Conservation (phyloP, 2,329 filamentous ascomycete genomes). For the Phyllosticta ampelicida region DNA sequence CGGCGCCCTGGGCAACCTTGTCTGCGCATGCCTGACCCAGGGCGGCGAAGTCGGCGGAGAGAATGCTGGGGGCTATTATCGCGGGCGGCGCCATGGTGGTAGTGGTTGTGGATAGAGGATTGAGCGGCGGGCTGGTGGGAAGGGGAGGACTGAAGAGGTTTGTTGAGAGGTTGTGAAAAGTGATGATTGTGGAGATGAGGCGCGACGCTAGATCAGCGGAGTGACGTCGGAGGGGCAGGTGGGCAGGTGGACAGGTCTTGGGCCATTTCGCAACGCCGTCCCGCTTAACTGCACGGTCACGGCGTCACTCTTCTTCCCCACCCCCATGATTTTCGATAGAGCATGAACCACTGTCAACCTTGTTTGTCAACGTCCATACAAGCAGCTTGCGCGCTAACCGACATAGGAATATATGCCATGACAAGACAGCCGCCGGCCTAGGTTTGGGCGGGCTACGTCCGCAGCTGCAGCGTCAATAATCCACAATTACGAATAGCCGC, state of each 20-base stretch:
- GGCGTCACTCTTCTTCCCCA: background rate
- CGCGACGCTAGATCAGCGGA: background rate
- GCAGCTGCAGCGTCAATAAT: background rate
- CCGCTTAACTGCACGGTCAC: background rate
- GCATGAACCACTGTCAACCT: background rate
- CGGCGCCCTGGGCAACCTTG: conserved; percentile 77
- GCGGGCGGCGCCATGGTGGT: conserved; percentile 70
- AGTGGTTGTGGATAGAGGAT: background rate
- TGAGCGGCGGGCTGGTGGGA: background rate
- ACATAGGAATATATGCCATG: background rate
- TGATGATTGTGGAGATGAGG: background rate
- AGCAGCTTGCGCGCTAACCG: background rate
- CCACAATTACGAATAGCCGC: background rate
- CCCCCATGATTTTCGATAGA: background rate
- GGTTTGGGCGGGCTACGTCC: background rate
- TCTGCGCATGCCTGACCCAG: conserved; percentile 76
- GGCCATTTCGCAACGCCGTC: background rate
- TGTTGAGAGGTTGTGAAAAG: background rate
- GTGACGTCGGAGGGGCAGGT: conserved; percentile 8
- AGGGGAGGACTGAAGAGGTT: background rate
- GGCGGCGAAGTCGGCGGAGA: conserved; percentile 88
- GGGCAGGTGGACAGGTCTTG: conserved; percentile 1
- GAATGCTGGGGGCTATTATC: conserved; percentile 96
- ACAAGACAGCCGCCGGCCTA: background rate
- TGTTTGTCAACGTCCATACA: background rate